These are phyloP conservation scores for Vanrija humicola DNA, from an alignment of 1,284 basidiomycete species.

Conservation along the genomic window DNA sequence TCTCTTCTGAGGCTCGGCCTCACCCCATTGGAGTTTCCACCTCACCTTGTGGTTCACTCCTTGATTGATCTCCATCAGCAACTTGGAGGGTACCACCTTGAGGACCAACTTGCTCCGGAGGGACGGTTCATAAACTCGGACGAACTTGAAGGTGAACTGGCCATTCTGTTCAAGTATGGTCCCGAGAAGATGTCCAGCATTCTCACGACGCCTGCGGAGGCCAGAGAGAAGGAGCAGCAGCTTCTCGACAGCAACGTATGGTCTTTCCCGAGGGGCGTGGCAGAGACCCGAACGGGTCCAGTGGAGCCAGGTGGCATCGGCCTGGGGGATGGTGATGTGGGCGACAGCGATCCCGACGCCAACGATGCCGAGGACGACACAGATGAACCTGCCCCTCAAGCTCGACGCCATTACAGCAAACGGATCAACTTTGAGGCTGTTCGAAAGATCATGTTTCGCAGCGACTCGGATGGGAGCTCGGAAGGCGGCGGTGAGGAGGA, in stretches of 20 bases:
- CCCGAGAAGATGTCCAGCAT: constrained; percentile 7
- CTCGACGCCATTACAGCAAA: too few species aligned
- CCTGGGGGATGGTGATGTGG: too few species aligned
- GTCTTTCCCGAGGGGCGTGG: not conserved
- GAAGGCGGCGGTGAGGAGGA: too few species aligned
- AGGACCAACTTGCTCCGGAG: not conserved
- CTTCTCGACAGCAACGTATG: constrained; percentile 2
- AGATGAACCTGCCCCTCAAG: too few species aligned
- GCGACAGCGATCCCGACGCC: too few species aligned
- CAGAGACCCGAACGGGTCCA: not conserved
- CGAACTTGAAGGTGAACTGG: constrained; percentile 18
- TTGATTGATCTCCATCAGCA: constrained; percentile 9
- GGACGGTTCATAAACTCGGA: not conserved
- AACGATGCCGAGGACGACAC: too few species aligned
- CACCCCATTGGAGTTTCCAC: constrained; percentile 27
- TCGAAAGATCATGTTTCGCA: too few species aligned
- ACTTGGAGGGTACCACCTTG: constrained; percentile 2
- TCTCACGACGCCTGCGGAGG: constrained; percentile 2
- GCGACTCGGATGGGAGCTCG: too few species aligned
- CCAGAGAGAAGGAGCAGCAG: not conserved
- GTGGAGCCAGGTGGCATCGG: too few species aligned
- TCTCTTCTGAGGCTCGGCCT: constrained; percentile 29
- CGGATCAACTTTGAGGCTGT: too few species aligned
- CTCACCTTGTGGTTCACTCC: constrained; percentile 28
- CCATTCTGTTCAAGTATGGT: constrained; percentile 10